Percentiles rank a stretch among this genome's conserved stretches.
Evolutionary conservation across 345 rosid species (phyloP).

Genomic region (Citrus maxima): DNA sequence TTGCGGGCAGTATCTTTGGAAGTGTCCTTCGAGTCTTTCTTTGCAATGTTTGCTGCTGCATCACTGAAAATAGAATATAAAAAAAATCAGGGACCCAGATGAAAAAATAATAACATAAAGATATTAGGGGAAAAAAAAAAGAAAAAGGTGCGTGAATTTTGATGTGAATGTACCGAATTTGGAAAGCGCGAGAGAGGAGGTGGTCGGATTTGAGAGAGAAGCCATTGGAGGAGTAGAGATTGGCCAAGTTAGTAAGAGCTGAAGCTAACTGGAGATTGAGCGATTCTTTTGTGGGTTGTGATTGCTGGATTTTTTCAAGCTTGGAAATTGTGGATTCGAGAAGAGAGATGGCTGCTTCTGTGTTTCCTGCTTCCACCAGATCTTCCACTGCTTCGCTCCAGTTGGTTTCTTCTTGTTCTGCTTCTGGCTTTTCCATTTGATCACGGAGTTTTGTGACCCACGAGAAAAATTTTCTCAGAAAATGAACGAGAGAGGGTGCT

Average conservation of each 20-base stretch:
- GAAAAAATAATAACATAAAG: neutral
- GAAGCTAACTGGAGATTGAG: slow-evolving; percentile 50
- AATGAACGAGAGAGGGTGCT: too few species aligned
- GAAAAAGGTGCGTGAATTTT: neutral
- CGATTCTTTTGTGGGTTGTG: slow-evolving; percentile 20
- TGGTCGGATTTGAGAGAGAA: slow-evolving; percentile 80
- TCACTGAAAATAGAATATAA: slow-evolving; percentile 19
- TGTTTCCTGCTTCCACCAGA: slow-evolving; percentile 58
- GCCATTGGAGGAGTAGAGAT: slow-evolving; percentile 65
- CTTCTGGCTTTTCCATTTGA: neutral
- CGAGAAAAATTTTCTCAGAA: neutral
- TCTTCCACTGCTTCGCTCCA: slow-evolving; percentile 95
- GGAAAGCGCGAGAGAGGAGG: slow-evolving; percentile 53
- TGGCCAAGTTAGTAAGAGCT: slow-evolving; percentile 58
- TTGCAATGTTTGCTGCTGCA: slow-evolving; percentile 16
- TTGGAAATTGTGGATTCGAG: slow-evolving; percentile 55
- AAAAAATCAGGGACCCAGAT: neutral
- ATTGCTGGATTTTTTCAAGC: neutral
- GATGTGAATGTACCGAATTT: slow-evolving; percentile 34
- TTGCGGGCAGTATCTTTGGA: slow-evolving; percentile 14
- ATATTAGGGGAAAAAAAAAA: neutral
- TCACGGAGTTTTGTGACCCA: neutral
- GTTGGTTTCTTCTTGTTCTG: slow-evolving; percentile 16
- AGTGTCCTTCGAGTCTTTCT: slow-evolving; percentile 16
- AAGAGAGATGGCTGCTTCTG: slow-evolving; percentile 56